Evolutionary conservation across 202 grass and related monocot species (phyloP), one percentile per base, ranked within the genome.

Genomic region (Zoysia matrella): DNA sequence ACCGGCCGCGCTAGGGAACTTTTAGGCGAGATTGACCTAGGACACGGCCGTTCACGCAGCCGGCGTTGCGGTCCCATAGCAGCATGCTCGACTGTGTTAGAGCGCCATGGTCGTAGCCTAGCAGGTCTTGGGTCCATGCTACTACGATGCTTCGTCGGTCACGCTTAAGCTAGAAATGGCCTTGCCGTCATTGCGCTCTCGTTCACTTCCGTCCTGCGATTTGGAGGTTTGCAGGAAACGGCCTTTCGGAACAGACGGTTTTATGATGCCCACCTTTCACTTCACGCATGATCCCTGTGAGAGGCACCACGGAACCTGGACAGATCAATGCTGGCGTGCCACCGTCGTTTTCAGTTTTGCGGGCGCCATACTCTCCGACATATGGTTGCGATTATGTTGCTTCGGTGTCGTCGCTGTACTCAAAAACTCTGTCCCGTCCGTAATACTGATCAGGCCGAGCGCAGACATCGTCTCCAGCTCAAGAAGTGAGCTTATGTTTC

Each of bases 301-400:
- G 45, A 16, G 7, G 63, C 69, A 52, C 52, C 9, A 2, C 30
- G 49, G 10, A 12, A 42, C 61, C 9, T 42, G 69, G 65, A 54
- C 41, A 41, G 85, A 86, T 47, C 73, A 58, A 65, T 0, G 5
- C 13, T 50, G 51, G n/a, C 67, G 22, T 65, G 73, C 79, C 41
- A 36, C 7, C 61, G 80, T 79, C 53, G 46, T 47, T 74, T 60
- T 88, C 74, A 14, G 74, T 15, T 3, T 18, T 62, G 36, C 13
- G 52, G 52, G 65, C 48, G 69, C 70, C 54, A 30, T 51, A 8
- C 15, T 36, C 45, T 65, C 70, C 47, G 1, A 16, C 41, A 43
- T 57, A 62, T n/a, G 62, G 43, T 18, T 45, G 50, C 77, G 75
- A 3, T 36, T 57, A 30, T 6, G 63, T 78, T 45, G 2, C 46